Base-by-base conservation (phyloP, 306 rosid genomes). In the Acmispon strigosus region DNA sequence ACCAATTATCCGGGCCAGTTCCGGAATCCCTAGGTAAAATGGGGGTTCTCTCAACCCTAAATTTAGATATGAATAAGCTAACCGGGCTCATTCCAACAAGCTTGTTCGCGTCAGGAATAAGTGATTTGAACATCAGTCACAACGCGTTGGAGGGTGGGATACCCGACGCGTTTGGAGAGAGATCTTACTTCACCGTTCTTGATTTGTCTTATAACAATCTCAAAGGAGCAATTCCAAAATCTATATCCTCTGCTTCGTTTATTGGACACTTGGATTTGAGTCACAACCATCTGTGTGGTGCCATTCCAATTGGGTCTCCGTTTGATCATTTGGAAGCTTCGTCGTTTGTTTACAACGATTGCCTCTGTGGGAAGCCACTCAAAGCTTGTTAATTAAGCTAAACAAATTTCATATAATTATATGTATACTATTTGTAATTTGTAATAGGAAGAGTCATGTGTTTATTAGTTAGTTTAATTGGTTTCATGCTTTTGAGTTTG, bases 221-320 rank as follows among this genome's bases (percentile, higher is more conserved):
- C 0, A 80, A 63, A 18, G 99, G 99, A 2, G 0, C 66, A 12
- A 86, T 95, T 4, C 99, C 99, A 0, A 77, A 73, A 27, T 83
- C 99, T 0, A 74, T 95, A 4, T 42, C 85, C 6, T 39, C 37
- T 3, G 96, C 97, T 15, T 78, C 96, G 2, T 95, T 51, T 44
- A 71, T 95, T 41, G 99, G 99, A 0, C 99, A 95, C 62, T 61
- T 95, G 86, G 99, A 95, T 77, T 85, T 95, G 82, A 95, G 99
- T 78, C 89, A 95, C 43, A 95, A 95, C 79, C 96, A 86, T 44
- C 78, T 95, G 0, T 95, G 99, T 62, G 99, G 99, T 2, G 61
- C 43, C 32, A 91, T 95, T 47, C 99, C 99, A 5, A 27, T 39
- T 1, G 99, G 99, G 0, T 70, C 95, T 0, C 99, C 99, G 8